Percentiles rank a stretch among this genome's conserved stretches.
Evolutionary conservation across 345 rosid species (phyloP).

Genomic region (Linum tenue): DNA sequence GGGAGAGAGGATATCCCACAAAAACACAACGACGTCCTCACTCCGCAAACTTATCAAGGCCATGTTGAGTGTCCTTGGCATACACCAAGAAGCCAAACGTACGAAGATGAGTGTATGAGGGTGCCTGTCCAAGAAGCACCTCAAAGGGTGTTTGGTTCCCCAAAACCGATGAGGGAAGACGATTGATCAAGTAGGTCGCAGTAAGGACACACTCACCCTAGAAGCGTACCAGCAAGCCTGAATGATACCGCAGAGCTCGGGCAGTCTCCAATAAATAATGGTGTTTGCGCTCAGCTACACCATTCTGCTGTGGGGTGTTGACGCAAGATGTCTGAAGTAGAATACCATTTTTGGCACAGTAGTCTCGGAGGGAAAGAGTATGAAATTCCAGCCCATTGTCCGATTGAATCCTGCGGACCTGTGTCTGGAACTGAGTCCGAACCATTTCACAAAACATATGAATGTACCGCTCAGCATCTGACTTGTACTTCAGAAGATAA

Average conservation of each 20-base stretch:
- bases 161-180: not conserved
- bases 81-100: not conserved
- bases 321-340: not conserved
- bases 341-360: too few relatives aligned
- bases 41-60: not conserved
- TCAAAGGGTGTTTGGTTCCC: not conserved
- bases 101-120: not conserved
- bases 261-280: not conserved
- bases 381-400: too few relatives aligned
- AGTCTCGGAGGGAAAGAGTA: too few relatives aligned
- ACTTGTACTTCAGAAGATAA: too few relatives aligned
- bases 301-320: not conserved
- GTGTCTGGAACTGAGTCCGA: too few relatives aligned
- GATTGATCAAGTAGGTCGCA: not conserved
- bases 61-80: not conserved
- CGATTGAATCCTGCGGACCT: too few relatives aligned
- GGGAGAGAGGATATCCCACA: slow-evolving; percentile 3
- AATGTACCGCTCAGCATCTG: too few relatives aligned
- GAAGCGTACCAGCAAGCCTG: not conserved
- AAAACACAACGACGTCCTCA: not conserved
- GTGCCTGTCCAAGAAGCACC: not conserved
- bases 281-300: not conserved
- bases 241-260: not conserved
- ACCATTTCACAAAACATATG: not conserved
- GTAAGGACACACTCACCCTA: slow-evolving; percentile 10